Percentiles rank a stretch among this genome's conserved stretches.
phyloP scores from a whole-genome alignment of 768 basidiomycete genomes.

The Fistulinella prunicolor region DNA sequence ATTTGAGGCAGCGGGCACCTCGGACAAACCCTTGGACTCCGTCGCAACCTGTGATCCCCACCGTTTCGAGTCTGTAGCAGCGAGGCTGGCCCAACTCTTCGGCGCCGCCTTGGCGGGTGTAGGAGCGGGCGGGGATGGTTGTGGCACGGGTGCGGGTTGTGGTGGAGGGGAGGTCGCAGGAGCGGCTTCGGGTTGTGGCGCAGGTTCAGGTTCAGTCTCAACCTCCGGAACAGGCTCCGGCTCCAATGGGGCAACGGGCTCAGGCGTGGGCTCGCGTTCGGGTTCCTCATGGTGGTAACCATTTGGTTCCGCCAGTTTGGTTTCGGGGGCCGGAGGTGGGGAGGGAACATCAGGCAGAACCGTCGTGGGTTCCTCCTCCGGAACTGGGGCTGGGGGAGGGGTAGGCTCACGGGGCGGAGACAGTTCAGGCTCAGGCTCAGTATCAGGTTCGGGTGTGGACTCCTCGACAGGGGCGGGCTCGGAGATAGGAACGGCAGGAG shows the following conservation, averaged over 20 bases:
- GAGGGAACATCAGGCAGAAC: slow-evolving; percentile 32
- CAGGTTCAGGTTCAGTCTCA: slow-evolving; percentile 26
- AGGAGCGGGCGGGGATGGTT: slow-evolving; percentile 31
- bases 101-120: slow-evolving; percentile 48
- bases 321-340: slow-evolving; percentile 38
- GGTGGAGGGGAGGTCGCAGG: slow-evolving; percentile 29
- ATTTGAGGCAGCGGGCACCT: slow-evolving; percentile 44
- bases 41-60: slow-evolving; percentile 84
- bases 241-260: slow-evolving; percentile 23
- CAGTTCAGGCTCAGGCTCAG: slow-evolving; percentile 33
- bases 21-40: slow-evolving; percentile 73
- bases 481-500: slow-evolving; percentile 29
- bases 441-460: slow-evolving; percentile 30
- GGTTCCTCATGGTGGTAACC: slow-evolving; percentile 37
- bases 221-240: slow-evolving; percentile 26
- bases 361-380: slow-evolving; percentile 41
- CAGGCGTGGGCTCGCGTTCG: slow-evolving; percentile 29
- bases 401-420: slow-evolving; percentile 30
- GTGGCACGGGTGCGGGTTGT: slow-evolving; percentile 27
- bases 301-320: slow-evolving; percentile 41
- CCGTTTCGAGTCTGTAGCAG: slow-evolving; percentile 75
- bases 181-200: slow-evolving; percentile 7
- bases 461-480: slow-evolving; percentile 37
- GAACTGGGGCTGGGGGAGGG: slow-evolving; percentile 27
- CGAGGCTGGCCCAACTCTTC: slow-evolving; percentile 90